These are phyloP conservation scores for Pleomassaria siparia DNA, from an alignment of 2,329 filamentous ascomycete species.

Conservation along the genomic window DNA sequence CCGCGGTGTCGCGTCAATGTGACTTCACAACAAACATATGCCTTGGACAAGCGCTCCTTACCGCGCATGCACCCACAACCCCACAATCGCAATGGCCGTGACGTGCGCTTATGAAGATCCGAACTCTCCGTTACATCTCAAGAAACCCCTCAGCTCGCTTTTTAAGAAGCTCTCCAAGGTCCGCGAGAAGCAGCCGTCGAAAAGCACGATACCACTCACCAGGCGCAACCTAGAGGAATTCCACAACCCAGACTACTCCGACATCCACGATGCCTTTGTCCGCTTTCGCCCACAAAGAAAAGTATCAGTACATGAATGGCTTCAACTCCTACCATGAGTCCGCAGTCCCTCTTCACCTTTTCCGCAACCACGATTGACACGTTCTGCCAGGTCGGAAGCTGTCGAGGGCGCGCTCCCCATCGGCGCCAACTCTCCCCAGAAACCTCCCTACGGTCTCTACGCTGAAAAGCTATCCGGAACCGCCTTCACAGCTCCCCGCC, in stretches of 20 bases:
- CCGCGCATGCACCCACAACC: too few relatives aligned
- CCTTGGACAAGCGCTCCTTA: conserved; percentile 27
- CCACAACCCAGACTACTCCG: conserved; percentile 29
- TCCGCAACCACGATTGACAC: conserved; percentile 11
- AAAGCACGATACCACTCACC: conserved; percentile 28
- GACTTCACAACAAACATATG: background rate
- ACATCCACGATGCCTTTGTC: conserved; percentile 62
- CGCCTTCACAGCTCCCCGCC: conserved; percentile 59
- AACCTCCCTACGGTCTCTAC: conserved; percentile 76
- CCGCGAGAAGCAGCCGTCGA: conserved; percentile 23
- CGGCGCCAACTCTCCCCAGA: conserved; percentile 80
- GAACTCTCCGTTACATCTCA: conserved; percentile 26
- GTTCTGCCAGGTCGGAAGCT: conserved; percentile 66
- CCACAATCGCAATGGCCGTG: conserved; percentile 21
- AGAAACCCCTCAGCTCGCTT: conserved; percentile 17
- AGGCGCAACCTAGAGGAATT: conserved; percentile 30
- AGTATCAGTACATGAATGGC: conserved; percentile 77
- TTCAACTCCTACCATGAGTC: conserved; percentile 79
- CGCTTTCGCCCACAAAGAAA: conserved; percentile 63
- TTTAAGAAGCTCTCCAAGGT: conserved; percentile 18
- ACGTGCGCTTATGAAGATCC: conserved; percentile 28
- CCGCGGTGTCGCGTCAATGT: background rate
- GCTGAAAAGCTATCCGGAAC: conserved; percentile 69
- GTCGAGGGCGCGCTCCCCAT: conserved; percentile 72
- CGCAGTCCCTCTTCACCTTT: conserved; percentile 29